Conservation (phyloP, 2,329 filamentous ascomycete genomes). For the Cercospora brassicicola region DNA sequence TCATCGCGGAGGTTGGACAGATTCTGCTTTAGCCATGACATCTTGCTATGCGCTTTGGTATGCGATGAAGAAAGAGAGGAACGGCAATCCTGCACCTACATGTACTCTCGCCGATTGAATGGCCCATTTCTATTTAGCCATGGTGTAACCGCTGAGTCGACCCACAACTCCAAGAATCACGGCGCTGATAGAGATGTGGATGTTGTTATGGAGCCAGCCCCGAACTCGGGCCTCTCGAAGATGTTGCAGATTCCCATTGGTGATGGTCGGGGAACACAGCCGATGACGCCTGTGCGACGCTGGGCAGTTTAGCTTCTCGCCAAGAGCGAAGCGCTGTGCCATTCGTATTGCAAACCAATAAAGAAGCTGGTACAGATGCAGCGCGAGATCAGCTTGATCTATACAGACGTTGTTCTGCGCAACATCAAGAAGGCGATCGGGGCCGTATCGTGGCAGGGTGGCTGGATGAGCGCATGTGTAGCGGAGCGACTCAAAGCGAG, state of each 20-base stretch:
- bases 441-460: neutral
- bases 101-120: neutral
- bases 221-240: neutral
- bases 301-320: neutral
- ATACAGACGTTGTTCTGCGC: neutral
- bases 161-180: constrained; percentile 2
- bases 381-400: neutral
- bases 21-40: constrained; percentile 18
- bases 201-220: neutral
- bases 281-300: neutral
- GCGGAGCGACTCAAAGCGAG: neutral
- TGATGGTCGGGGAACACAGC: neutral
- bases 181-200: neutral
- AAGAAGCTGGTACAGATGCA: neutral
- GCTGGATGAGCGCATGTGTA: no score
- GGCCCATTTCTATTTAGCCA: neutral
- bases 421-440: neutral
- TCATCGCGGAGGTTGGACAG: constrained; percentile 14
- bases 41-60: neutral
- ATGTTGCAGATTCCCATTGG: neutral
- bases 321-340: neutral
- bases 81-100: constrained; percentile 2
- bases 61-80: neutral
- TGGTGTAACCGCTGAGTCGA: constrained; percentile 7
- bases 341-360: neutral